phyloP scores from a whole-genome alignment of 441 rosid genomes.

The Eutrema salsugineum region DNA sequence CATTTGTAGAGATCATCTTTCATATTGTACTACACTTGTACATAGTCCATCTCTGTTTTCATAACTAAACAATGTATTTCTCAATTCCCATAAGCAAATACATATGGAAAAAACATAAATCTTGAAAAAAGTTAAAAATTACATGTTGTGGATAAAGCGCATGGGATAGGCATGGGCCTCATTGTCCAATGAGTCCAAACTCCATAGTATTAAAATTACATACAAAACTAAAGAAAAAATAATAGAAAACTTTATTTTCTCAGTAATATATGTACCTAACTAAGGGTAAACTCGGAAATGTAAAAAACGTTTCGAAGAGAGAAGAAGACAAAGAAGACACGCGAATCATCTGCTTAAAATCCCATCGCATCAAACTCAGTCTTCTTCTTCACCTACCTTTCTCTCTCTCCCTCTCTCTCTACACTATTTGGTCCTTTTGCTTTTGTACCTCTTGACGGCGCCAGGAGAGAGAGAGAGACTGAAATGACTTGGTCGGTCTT shows the following conservation, averaged over 20 bases:
- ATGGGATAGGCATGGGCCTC: not conserved
- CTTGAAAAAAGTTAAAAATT: not conserved
- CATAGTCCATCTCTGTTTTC: not conserved
- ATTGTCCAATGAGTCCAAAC: too few relatives aligned
- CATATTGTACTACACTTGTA: not conserved
- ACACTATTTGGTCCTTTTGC: not conserved
- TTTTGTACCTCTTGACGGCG: not conserved
- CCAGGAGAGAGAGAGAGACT: not conserved
- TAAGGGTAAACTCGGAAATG: conserved; percentile 27
- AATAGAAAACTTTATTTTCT: not conserved
- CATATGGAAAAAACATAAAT: not conserved
- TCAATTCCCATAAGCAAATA: not conserved
- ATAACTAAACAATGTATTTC: not conserved
- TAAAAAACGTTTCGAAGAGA: conserved; percentile 11
- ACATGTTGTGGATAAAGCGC: not conserved
- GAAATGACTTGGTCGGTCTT: conserved; percentile 58
- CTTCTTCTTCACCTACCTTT: conserved; percentile 27
- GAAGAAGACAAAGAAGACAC: not conserved
- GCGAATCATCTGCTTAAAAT: conserved; percentile 34
- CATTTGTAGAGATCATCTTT: conserved; percentile 51
- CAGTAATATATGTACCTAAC: conserved; percentile 28
- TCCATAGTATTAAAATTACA: not conserved
- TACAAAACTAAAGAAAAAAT: not conserved
- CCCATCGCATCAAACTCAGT: conserved; percentile 7
- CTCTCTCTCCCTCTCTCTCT: not conserved